Evolutionary conservation across 805 yeast genomes (phyloP).

Genomic region (Kurtzmaniella fragi): DNA sequence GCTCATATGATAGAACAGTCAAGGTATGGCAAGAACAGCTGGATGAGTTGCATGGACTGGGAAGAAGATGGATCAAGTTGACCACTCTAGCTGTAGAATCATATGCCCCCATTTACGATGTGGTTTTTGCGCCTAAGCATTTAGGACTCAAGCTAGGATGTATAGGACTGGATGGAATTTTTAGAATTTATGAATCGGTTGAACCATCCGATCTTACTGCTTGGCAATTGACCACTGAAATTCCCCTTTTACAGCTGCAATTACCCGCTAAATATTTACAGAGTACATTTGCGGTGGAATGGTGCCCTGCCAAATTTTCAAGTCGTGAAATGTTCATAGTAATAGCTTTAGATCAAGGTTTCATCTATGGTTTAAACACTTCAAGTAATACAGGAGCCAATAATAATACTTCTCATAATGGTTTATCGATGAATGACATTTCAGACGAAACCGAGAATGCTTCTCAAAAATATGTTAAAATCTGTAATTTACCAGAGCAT

Average conservation of each 20-base stretch:
- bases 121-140: constrained; percentile 84
- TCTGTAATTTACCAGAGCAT: constrained; percentile 75
- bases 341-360: constrained; percentile 83
- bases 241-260: constrained; percentile 58
- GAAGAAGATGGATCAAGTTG: constrained; percentile 75
- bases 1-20: constrained; percentile 85
- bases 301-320: constrained; percentile 87
- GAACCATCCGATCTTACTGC: constrained; percentile 84
- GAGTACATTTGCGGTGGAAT: constrained; percentile 76
- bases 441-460: constrained; percentile 5
- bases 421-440: constrained; percentile 1
- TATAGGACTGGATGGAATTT: constrained; percentile 83
- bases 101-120: constrained; percentile 83
- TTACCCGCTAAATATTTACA: constrained; percentile 74
- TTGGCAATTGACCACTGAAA: constrained; percentile 77
- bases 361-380: constrained; percentile 45
- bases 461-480: constrained; percentile 41
- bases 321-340: constrained; percentile 72
- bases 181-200: constrained; percentile 79
- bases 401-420: constrained; percentile 5
- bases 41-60: constrained; percentile 70
- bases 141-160: constrained; percentile 78
- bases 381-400: constrained; percentile 4
- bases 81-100: constrained; percentile 75
- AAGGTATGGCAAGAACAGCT: constrained; percentile 89